Base-by-base conservation (phyloP, 1,284 basidiomycete genomes). In the Ustilago tritici region DNA sequence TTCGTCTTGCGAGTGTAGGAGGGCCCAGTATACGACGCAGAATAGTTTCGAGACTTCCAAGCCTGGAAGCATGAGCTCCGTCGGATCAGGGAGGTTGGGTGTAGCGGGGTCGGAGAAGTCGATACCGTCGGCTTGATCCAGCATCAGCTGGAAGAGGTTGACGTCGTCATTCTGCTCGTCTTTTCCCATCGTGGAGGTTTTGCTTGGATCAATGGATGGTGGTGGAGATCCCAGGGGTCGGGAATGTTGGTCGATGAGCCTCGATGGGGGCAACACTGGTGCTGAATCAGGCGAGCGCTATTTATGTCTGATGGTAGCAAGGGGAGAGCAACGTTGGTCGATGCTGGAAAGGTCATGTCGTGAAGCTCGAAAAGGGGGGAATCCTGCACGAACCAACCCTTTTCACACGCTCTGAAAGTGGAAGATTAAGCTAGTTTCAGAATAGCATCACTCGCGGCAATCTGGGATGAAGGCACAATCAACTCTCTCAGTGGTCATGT, bases 51-150 rank as follows among this genome's bases (percentile, higher is more conserved):
- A 73, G 3, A 73, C 70, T 56, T 80, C 76, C 11, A 79, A 31
- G 3, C 80, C 81, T 4, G 66, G 58, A 1, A 82, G 60, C 15
- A 80, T 65, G 50, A 82, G 77, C 4, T 47, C n/a, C 17, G 68
- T 74, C 1, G 79, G 76, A 23, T 82, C 58, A 9, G 71, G 68
- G 1, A 61, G 46, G 14, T 72, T 68, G 12, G 35, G 36, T 2
- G 70, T 56, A 52, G 7, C 38, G 5, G 67, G 70, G 43, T 67
- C 70, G 43, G 67, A 72, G 38, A 82, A 78, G 59, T 82, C 80
- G 28, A 82, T 66, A 19, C 77, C 81, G 19, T 76, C 74, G 8
- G 77, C 81, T 64, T 81, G 80, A 9, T 76, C 70, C 38, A 82
- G 63, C 43, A 82, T 72, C 57, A 78, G 59, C 60, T 74, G 70